These are phyloP conservation scores for Melanogaster broomeanus DNA, from an alignment of 768 basidiomycete genomes.

Conservation along the genomic window DNA sequence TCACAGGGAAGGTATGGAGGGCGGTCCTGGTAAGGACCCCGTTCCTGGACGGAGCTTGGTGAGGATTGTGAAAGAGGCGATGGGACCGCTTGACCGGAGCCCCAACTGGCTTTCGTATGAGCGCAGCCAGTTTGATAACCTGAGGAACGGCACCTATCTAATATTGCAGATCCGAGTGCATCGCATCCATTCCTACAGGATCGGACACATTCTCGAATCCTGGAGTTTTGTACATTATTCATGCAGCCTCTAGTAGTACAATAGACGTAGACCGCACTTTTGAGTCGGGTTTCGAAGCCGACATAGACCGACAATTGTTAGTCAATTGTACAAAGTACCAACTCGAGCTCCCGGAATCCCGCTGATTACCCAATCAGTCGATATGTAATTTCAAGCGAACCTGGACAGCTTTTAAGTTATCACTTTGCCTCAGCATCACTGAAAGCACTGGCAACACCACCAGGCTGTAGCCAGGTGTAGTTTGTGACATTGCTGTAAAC, in stretches of 20 bases:
- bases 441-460: not conserved
- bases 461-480: not conserved
- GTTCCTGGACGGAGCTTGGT: slow-evolving; percentile 74
- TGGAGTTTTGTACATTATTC: not conserved
- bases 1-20: slow-evolving; percentile 70
- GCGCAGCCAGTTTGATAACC: slow-evolving; percentile 76
- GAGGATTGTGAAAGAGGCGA: slow-evolving; percentile 71
- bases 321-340: not conserved
- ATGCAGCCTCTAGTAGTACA: not conserved
- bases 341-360: not conserved
- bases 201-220: not conserved
- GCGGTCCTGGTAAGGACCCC: slow-evolving; percentile 71
- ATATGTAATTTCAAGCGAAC: not conserved
- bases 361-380: slow-evolving; percentile 1
- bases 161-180: not conserved
- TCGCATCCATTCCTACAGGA: not conserved
- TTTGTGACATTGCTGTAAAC: not conserved
- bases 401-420: slow-evolving; percentile 2
- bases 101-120: slow-evolving; percentile 85
- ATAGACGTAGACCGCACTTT: too few species aligned
- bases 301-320: too few species aligned
- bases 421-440: not conserved
- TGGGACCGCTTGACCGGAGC: slow-evolving; percentile 69
- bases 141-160: slow-evolving; percentile 65
- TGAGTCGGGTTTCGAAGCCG: too few species aligned